Evolutionary conservation across 208 protist species (phyloP), one percentile per base, ranked within the genome.

Genomic region (Trypanosoma vivax): DNA sequence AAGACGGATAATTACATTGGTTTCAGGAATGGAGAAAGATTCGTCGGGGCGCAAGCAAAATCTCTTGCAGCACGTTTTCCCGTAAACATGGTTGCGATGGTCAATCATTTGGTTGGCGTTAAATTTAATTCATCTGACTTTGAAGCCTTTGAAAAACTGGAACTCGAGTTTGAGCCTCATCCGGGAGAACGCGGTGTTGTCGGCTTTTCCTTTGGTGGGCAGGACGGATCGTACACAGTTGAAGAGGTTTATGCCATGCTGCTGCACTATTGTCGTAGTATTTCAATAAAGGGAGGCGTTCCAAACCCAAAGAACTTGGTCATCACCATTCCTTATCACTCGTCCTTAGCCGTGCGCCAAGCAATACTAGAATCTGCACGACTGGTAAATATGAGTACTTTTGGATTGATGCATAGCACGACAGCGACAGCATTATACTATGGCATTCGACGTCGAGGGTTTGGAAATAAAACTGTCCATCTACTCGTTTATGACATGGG

Each of bases 1-100:
- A 98, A 98, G 60, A 96, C 89, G 16, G 65, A 89, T 14, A 92
- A 83, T 33, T 88, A 76, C 30, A 74, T 98, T 55, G 94, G 84
- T 2, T 97, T 96, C 70, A 73, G 79, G 29, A 78, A 83, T 51
- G 74, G 67, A 24, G 95, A 98, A 23, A 65, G 90, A 34, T 94
- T 89, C 43, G 80, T 98, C 48, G 92, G 89, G 19, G 76, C 89
- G 5, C 67, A 84, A 21, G 92, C 92, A 3, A 83, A 86, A 42
- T 81, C 65, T 38, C 50, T 96, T 29, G 94, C 84, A 0, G 79
- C 87, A 19, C 83, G 91, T 14, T 96, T 96, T 63, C 91, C 91
- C 18, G 45, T 85, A 2, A 73, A 76, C 43, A 83, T 74, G 21
- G 70, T 71, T 3, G 60, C 65, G 14, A 72, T 77, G 28, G 60